Percentiles rank a stretch among this genome's conserved stretches.
These are phyloP conservation scores for Aureobasidium pullulans DNA, from an alignment of 2,329 filamentous ascomycete species.

Conservation along the genomic window DNA sequence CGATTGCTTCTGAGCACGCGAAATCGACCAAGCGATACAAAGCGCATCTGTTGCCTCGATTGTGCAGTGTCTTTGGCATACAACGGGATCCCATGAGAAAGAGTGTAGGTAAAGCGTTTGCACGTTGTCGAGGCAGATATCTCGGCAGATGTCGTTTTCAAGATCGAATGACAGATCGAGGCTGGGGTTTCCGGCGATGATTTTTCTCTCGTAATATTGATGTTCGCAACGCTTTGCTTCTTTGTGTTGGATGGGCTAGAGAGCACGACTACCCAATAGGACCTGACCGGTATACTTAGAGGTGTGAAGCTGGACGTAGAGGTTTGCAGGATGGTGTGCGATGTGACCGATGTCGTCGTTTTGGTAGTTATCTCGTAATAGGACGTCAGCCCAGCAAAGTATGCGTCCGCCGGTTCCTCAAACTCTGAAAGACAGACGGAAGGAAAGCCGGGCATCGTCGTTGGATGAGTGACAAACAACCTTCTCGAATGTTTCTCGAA, in stretches of 20 bases:
- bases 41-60: no score
- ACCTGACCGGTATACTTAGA: not conserved
- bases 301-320: not conserved
- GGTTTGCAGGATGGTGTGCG: not conserved
- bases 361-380: constrained; percentile 9
- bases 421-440: not conserved
- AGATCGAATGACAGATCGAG: not conserved
- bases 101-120: not conserved
- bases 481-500: not conserved
- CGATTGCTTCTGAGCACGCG: no score
- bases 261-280: not conserved
- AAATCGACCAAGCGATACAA: no score
- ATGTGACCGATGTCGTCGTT: constrained; percentile 5
- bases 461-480: not conserved
- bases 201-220: not conserved
- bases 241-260: not conserved
- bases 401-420: not conserved
- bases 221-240: not conserved
- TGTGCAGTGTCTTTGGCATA: no score
- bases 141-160: not conserved
- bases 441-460: not conserved
- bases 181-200: not conserved
- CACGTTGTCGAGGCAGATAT: not conserved
- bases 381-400: constrained; percentile 11
- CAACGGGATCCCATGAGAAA: no score